Base-by-base conservation (phyloP, 352 stramenopile species). In the Phytophthora hybrid region DNA sequence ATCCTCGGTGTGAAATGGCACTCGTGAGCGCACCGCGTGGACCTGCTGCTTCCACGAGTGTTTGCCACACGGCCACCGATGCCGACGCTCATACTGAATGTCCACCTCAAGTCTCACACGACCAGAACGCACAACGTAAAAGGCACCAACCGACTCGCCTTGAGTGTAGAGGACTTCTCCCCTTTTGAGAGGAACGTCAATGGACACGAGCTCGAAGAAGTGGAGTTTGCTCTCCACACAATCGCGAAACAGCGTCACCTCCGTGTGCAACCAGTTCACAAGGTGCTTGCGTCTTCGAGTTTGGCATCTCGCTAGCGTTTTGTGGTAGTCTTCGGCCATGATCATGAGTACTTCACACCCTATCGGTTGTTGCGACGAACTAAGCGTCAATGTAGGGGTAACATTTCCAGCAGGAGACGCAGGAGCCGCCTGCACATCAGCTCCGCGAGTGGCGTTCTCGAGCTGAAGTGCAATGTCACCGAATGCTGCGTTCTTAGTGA, bases 201-300 rank as follows among this genome's bases (percentile, higher is more conserved):
- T 87, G 18, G 86, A 92, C 49, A 92, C 86, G 58, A 91, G 82
- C 66, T 93, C 86, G 71, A 91, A 93, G 67, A 90, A 93, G 59
- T 90, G 84, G 23, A 93, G 77, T 31, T 93, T 93, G 73, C 81
- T 91, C 66, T 93, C 86, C 16, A 90, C 81, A 26, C 85, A 93
- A 66, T 92, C 86, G 6, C 86, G 84, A 69, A 93, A 92, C 32
- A 92, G 67, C 23, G 76, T 68, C 26, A 92, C 84, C 54, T 93
- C 86, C 0, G 81, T 88, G 70, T 91, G 86, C 51, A 93, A 64
- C 84, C 86, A 93, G 21, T 76, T 82, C 32, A 89, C 86, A 18
- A 92, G 72, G 47, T 92, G 82, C 63, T 93, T 93, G 5, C 84
- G 82, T 19, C 86, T 79, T 23, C 82, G 71, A 18, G 84, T 88